A percentile compares a stretch with the other conserved stretches of the same genome.
phyloP scores from a whole-genome alignment of 2,329 filamentous ascomycete species.

The Geosmithia putterillii region DNA sequence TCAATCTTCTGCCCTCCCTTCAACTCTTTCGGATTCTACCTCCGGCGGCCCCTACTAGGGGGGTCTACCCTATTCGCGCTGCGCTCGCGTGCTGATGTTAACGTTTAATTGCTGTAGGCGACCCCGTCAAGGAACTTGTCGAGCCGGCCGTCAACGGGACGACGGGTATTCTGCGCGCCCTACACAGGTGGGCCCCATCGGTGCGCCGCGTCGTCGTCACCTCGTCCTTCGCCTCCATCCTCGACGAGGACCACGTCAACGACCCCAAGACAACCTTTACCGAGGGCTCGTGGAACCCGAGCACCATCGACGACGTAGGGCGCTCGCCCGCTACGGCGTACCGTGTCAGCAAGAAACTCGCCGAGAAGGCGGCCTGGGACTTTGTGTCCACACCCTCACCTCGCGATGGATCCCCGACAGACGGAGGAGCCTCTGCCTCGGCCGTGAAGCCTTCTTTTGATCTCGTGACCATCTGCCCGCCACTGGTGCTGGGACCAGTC shows the following conservation, averaged over 20 bases:
- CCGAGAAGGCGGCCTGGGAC: slow-evolving; percentile 20
- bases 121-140: slow-evolving; percentile 32
- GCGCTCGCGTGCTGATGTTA: too few species aligned
- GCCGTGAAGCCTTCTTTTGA: slow-evolving; percentile 19
- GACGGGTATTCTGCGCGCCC: slow-evolving; percentile 23
- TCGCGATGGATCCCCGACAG: too few species aligned
- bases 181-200: slow-evolving; percentile 5
- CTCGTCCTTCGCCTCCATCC: slow-evolving; percentile 53
- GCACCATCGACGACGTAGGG: slow-evolving; percentile 35
- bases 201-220: slow-evolving; percentile 38
- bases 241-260: slow-evolving; percentile 33
- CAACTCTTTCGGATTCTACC: background rate
- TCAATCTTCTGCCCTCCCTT: background rate
- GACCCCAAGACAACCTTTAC: slow-evolving; percentile 38
- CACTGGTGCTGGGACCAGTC: slow-evolving; percentile 31
- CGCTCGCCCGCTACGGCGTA: slow-evolving; percentile 25
- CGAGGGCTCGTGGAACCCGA: slow-evolving; percentile 43
- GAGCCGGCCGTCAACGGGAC: slow-evolving; percentile 32
- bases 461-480: slow-evolving; percentile 30
- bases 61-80: too few species aligned
- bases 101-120: slow-evolving; percentile 4
- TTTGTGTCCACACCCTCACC: slow-evolving; percentile 10
- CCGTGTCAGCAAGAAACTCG: slow-evolving; percentile 20
- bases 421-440: too few species aligned
- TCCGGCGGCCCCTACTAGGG: too few species aligned